Base-by-base conservation (phyloP, 2,329 filamentous ascomycete genomes). In the Colletotrichum brevisporum region DNA sequence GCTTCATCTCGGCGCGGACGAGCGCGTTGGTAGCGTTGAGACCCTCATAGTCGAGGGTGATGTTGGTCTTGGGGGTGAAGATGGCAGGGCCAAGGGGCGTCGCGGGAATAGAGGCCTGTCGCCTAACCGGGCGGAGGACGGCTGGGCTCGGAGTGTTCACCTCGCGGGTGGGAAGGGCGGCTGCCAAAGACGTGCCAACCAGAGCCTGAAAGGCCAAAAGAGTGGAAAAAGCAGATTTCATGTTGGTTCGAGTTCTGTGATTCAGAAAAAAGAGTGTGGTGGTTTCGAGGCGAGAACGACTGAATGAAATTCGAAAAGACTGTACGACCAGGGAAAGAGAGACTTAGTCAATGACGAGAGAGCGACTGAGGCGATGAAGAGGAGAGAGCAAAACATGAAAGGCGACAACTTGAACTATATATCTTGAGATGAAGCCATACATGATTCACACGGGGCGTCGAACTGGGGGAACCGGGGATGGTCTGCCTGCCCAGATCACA, bases 21-120 rank as follows among this genome's bases (percentile, higher is more conserved):
- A 74, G 62, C 21, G 70, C 66, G 5, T 72, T 67, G 47, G 43
- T 67, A 43, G 64, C 69, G 64, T 66, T 58, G 41, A 72, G 66
- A 4, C 67, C 47, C 39, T 63, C 63, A 18, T 75, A 72, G 45
- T 63, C 61, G 18, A 72, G 70, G 4, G 68, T 68, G 6, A 74
- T 72, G 26, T 69, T 67, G 31, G 55, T 58, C n/a, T 64, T 67
- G 15, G 74, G 74, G 2, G 66, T 67, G 13, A 75, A 70, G 31
- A 63, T 72, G 57, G 69, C 69, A 8, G 69, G 69, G 41, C 39
- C 57, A 6, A 66, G 62, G 27, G 58, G 53, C 9, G 45, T 27
- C 6, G 67, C 48, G 4, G 43, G 39, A 6, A 66, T 21, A 10
- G 47, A 50, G 12, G 53, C 39, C 43, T 56, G 61, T 18, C 66